Evolutionary conservation across 1,139 yeast genomes (phyloP).

Genomic region (Candida albicans): DNA sequence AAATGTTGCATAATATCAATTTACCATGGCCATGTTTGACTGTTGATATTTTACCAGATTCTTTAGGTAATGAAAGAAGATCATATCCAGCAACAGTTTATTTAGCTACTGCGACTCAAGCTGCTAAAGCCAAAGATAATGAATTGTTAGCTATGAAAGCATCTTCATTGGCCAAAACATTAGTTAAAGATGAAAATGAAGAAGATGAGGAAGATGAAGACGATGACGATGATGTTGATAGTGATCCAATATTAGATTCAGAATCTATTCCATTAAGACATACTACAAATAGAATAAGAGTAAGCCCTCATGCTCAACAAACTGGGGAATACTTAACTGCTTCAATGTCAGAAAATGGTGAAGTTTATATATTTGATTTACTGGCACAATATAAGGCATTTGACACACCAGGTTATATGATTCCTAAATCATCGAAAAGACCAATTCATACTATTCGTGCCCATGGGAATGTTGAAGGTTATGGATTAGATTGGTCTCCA

Average conservation of each 20-base stretch:
- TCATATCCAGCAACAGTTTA: conserved; percentile 86
- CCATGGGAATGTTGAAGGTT: conserved; percentile 97
- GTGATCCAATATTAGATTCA: conserved; percentile 85
- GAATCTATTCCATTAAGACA: conserved; percentile 73
- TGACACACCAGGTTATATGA: conserved; percentile 80
- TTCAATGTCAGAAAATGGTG: conserved; percentile 87
- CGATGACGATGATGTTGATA: conserved; percentile 62
- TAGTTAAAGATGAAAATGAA: conserved; percentile 75
- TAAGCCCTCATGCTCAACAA: conserved; percentile 72
- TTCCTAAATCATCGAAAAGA: conserved; percentile 74
- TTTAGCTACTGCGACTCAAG: conserved; percentile 92
- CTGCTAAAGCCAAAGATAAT: conserved; percentile 81
- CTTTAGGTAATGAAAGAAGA: conserved; percentile 84
- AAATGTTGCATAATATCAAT: conserved; percentile 92
- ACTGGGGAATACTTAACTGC: conserved; percentile 88
- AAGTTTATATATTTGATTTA: conserved; percentile 80
- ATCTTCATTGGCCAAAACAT: conserved; percentile 78
- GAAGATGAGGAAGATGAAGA: conserved; percentile 68
- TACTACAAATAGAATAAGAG: conserved; percentile 88
- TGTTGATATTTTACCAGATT: conserved; percentile 84
- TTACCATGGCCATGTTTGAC: conserved; percentile 98
- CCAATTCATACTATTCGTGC: conserved; percentile 82
- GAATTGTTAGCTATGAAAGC: conserved; percentile 83
- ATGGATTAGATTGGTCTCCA: conserved; percentile 97
- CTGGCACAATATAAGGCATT: conserved; percentile 76